Base-by-base conservation (phyloP, 768 basidiomycete species). In the Hygrophorus pudorinus region DNA sequence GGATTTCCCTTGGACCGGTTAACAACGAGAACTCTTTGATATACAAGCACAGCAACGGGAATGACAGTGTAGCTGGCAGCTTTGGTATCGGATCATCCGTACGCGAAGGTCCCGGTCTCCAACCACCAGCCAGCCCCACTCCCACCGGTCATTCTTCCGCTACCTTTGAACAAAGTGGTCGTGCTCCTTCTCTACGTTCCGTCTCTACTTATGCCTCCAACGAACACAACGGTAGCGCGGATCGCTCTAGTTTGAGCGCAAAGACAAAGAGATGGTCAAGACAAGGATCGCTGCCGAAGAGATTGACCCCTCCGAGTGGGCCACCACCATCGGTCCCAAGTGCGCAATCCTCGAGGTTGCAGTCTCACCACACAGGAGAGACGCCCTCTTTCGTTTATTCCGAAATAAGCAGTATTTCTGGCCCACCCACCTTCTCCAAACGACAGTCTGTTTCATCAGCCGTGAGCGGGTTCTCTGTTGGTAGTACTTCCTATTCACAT, bases 221-320 rank as follows among this genome's bases (percentile, higher is more conserved):
- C 10, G 71, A 71, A 10, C 62, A 61, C 36, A 52, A 53, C 1
- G 40, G 51, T 14, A 59, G 59, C 46, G 41, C 54, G 18, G 70
- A 71, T 36, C 57, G 59, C 32, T 64, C 66, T 9, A 71, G 63
- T 48, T 56, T 59, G 8, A 67, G 65, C 44, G 61, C 59, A 28
- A 64, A 64, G 47, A 55, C 57, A 27, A 69, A 66, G 42, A 64
- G 76, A 41, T 78, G 78, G 77, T 79, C 78, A 30, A 66, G 73
- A 41, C 76, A 73, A 49, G 66, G 68, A 11, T 54, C 54, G 20
- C 56, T 65, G 49, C 80, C 80, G 7, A 68, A 72, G 16, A 68
- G 71, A 38, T 56, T 68, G 39, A 73, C 73, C 4, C 79, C 80
- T 8, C 79, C 81, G 2, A 70, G 63, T 20, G 81, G 77, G 5